Base-by-base conservation (phyloP, 306 rosid genomes). In the Pyrus communis region DNA sequence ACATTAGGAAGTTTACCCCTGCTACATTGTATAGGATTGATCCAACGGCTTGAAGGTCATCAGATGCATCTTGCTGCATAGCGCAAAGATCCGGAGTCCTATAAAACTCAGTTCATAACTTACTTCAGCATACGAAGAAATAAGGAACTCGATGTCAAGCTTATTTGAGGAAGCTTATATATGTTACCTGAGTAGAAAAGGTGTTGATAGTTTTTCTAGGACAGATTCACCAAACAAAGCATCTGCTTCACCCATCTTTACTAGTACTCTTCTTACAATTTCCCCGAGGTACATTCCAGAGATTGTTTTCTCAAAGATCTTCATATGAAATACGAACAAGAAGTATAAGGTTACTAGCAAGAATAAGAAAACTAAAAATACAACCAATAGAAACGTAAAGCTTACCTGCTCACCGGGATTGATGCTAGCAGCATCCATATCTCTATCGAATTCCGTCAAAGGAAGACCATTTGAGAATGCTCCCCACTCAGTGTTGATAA, bases 241-340 rank as follows among this genome's bases (percentile, higher is more conserved):
- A 77, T 87, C 85, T 13, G 46, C 83, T 85, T 87, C 84, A 42
- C 89, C 89, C 93, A 94, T 85, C 74, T 85, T 81, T 52, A 89
- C 75, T 62, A 94, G 80, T 69, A 89, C 95, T 72, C 97, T 82
- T 82, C 98, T 81, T 40, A 84, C 92, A 63, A 91, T 94, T 87
- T 94, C 98, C 7, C 98, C 98, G 8, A 94, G 93, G 80, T 94
- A 94, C 97, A 94, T 89, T 75, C 98, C 98, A 64, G 98, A 83
- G 75, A 94, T 89, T 54, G 96, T 90, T 88, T 94, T 94, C 86
- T 94, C 98, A 86, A 90, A 91, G 11, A 90, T 91, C 98, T 94
- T 82, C 52, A 31, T 22, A 60, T 61, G 14, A 57, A 51, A 80
- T 67, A 31, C 35, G 52, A 62, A 42, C 66, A 74, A 69, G 77